Evolutionary conservation across 2,329 filamentous ascomycete genomes (phyloP).

Genomic region (Lachnellula hyalina): DNA sequence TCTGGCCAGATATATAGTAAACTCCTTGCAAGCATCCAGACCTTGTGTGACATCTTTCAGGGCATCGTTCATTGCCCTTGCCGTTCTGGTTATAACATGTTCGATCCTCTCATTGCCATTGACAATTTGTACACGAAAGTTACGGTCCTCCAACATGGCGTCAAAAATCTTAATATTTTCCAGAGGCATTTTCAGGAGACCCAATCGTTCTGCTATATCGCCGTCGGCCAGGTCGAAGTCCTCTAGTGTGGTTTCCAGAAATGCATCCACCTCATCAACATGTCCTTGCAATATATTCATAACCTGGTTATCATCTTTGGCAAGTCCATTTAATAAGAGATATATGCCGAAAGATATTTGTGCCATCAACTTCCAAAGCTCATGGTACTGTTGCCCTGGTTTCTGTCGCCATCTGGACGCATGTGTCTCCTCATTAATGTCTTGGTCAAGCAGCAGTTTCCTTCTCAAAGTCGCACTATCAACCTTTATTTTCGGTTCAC

Average conservation of each 20-base stretch:
- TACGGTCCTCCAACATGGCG: slow-evolving; percentile 77
- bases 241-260: slow-evolving; percentile 78
- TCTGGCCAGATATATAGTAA: slow-evolving; percentile 67
- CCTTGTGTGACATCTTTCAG: slow-evolving; percentile 76
- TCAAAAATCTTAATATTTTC: slow-evolving; percentile 79
- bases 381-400: slow-evolving; percentile 73
- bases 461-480: slow-evolving; percentile 57
- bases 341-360: slow-evolving; percentile 95
- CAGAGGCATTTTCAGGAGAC: slow-evolving; percentile 76
- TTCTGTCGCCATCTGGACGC: slow-evolving; percentile 72
- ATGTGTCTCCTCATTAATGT: slow-evolving; percentile 64
- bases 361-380: slow-evolving; percentile 81
- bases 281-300: slow-evolving; percentile 85
- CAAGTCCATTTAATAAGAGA: slow-evolving; percentile 74
- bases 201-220: slow-evolving; percentile 76
- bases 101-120: slow-evolving; percentile 89
- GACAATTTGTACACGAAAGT: slow-evolving; percentile 76
- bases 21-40: slow-evolving; percentile 67
- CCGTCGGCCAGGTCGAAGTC: slow-evolving; percentile 73
- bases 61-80: slow-evolving; percentile 67
- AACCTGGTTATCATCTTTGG: slow-evolving; percentile 84
- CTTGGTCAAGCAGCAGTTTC: slow-evolving; percentile 61
- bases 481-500: slow-evolving; percentile 44
- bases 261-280: slow-evolving; percentile 90
- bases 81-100: slow-evolving; percentile 77